Base-by-base conservation (phyloP, 1,284 basidiomycete species). In the Naganishia sp. region DNA sequence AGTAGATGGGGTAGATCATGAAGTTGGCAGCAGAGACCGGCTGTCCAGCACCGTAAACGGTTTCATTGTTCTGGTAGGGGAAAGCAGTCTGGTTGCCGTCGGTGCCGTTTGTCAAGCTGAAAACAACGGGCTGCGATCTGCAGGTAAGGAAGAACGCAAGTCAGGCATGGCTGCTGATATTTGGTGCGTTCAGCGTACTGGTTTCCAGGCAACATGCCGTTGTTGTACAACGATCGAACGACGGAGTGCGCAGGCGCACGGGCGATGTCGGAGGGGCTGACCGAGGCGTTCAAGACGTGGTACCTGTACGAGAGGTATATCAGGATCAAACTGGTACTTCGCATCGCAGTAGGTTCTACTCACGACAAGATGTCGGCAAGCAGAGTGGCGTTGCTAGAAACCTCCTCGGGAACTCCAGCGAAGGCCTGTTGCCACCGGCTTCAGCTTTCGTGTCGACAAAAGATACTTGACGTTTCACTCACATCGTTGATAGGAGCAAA, bases 251-350 rank as follows among this genome's bases (percentile, higher is more conserved):
- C 74, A 15, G 78, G 76, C 35, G 69, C 69, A 9, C 77, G 76
- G 2, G 79, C 75, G 10, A 82, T 75, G 15, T 76, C 69, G 17
- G 77, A 78, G 65, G 79, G 73, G 35, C 68, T 71, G 74, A 84
- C 84, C 68, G 83, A 82, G 31, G 86, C 85, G 57, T 82, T 80
- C 21, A 88, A 80, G 65, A 88, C 76, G 74, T 89, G 88, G 78
- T 89, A 89, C 6, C 57, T 61, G 46, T 9, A 21, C 32, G 23
- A 45, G 35, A 49, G 6, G 32, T 21, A 13, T 21, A 13, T 6
- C 10, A 15, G 17, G 23, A 41, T 35, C 42, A 49, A 18, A 45
- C 17, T 10, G 28, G 5, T 15, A 45, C 18, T 5, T 13, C 17
- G 10, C n/a, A 21, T 4, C 17, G n/a, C 6, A 31, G 18, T 15